Evolutionary conservation across 2,329 filamentous ascomycete genomes (phyloP).

Genomic region (Aspergillus sp.): DNA sequence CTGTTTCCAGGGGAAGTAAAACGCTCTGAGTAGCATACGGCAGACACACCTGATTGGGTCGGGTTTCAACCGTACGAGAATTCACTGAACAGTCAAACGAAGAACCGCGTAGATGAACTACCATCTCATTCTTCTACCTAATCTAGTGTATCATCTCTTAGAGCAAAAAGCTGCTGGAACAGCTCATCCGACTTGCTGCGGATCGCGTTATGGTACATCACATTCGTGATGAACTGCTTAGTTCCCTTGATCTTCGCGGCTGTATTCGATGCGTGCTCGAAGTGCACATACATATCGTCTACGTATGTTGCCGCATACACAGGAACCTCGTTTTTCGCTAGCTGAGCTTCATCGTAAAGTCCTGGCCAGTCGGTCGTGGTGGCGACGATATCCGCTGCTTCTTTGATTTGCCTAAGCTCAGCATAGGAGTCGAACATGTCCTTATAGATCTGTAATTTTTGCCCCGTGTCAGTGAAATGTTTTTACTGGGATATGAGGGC

Average conservation of each 20-base stretch:
- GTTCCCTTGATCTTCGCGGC: slow-evolving; percentile 71
- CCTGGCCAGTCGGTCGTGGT: slow-evolving; percentile 67
- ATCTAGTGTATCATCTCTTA: slow-evolving; percentile 70
- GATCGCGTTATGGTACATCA: slow-evolving; percentile 82
- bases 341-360: slow-evolving; percentile 72
- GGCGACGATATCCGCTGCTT: slow-evolving; percentile 71
- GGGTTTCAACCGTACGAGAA: not conserved
- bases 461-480: not conserved
- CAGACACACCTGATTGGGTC: not conserved
- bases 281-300: slow-evolving; percentile 93
- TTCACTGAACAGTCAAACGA: no score
- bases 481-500: not conserved
- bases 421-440: slow-evolving; percentile 80
- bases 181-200: slow-evolving; percentile 73
- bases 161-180: slow-evolving; percentile 69
- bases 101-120: not conserved
- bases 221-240: slow-evolving; percentile 82
- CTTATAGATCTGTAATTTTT: slow-evolving; percentile 62
- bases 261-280: slow-evolving; percentile 69
- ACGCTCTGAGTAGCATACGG: not conserved
- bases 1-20: not conserved
- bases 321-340: slow-evolving; percentile 76
- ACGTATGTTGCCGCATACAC: slow-evolving; percentile 81
- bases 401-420: slow-evolving; percentile 68
- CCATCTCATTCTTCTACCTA: slow-evolving; percentile 29